Evolutionary conservation across 352 stramenopile genomes (phyloP).

Genomic region (Phytophthora niederhauseri): DNA sequence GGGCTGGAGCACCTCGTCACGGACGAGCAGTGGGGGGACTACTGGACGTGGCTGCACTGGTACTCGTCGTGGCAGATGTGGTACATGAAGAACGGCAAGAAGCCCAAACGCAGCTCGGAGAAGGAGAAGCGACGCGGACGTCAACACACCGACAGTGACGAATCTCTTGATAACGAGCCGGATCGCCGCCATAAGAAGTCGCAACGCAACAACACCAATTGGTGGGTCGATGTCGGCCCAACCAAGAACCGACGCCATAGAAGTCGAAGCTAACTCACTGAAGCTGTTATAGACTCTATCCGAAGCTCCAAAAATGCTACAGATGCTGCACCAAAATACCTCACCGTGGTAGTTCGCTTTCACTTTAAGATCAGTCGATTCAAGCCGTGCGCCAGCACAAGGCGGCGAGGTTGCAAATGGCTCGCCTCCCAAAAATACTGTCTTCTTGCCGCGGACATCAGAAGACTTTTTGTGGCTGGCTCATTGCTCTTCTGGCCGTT

Average conservation of each 20-base stretch:
- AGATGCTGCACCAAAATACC: neutral
- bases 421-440: neutral
- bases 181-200: slow-evolving; percentile 1
- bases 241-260: slow-evolving; percentile 16
- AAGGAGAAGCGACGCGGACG: slow-evolving; percentile 17
- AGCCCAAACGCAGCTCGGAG: slow-evolving; percentile 18
- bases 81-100: slow-evolving; percentile 56
- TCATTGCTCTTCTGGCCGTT: neutral
- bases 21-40: slow-evolving; percentile 55
- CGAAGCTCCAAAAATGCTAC: neutral
- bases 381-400: too few relatives aligned
- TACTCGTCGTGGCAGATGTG: slow-evolving; percentile 73
- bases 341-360: too few relatives aligned
- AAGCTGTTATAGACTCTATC: neutral
- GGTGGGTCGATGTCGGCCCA: slow-evolving; percentile 27
- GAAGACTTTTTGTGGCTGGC: too few relatives aligned
- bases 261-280: slow-evolving; percentile 14
- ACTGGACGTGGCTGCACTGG: slow-evolving; percentile 75
- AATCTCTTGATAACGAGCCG: slow-evolving; percentile 1
- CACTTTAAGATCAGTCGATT: too few relatives aligned
- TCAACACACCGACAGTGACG: neutral
- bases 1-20: slow-evolving; percentile 61
- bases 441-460: neutral
- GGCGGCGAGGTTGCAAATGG: neutral
- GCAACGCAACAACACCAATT: slow-evolving; percentile 23